A percentile compares a stretch with the other conserved stretches of the same genome.
Conservation (phyloP, 495 filamentous ascomycete species). For the Astrocystis sublimbata region DNA sequence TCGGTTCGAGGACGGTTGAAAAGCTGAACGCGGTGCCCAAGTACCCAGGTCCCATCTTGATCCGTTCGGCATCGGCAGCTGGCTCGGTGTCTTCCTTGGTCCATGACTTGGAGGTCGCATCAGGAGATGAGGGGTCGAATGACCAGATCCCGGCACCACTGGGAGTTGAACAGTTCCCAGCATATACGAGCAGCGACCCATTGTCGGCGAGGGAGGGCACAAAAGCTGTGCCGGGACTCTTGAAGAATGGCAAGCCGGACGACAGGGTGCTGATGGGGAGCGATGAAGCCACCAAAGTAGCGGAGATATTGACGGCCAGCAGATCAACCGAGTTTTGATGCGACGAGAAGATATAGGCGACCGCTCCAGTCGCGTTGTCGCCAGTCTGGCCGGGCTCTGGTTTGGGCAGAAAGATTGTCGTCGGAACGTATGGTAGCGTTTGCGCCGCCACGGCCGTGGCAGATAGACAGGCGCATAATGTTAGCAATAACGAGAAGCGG, state of each 20-base stretch:
- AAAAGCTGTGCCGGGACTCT: constrained; percentile 50
- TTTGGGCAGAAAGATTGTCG: constrained; percentile 60
- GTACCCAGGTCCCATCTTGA: constrained; percentile 60
- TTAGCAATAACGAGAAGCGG: constrained; percentile 24
- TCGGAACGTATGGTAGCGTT: constrained; percentile 72
- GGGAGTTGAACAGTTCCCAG: constrained; percentile 63
- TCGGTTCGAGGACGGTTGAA: constrained; percentile 56
- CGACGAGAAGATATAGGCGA: constrained; percentile 62
- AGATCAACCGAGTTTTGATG: constrained; percentile 53
- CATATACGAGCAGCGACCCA: constrained; percentile 68
- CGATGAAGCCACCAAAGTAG: constrained; percentile 52
- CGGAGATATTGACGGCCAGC: constrained; percentile 63
- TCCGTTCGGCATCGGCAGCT: constrained; percentile 21
- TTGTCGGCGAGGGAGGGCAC: constrained; percentile 62
- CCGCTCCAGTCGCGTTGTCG: constrained; percentile 22
- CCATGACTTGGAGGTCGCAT: constrained; percentile 28
- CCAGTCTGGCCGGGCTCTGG: constrained; percentile 44
- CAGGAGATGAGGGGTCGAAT: constrained; percentile 28
- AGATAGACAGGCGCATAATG: constrained; percentile 20
- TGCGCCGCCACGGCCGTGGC: constrained; percentile 29
- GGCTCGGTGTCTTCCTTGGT: constrained; percentile 27
- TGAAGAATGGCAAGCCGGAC: constrained; percentile 65
- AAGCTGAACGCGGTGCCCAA: constrained; percentile 69
- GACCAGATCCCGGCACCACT: constrained; percentile 41
- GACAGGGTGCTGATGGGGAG: constrained; percentile 59